These are phyloP conservation scores for Pelargonium myrrhifolium DNA, from an alignment of 441 rosid species.

Conservation along the genomic window DNA sequence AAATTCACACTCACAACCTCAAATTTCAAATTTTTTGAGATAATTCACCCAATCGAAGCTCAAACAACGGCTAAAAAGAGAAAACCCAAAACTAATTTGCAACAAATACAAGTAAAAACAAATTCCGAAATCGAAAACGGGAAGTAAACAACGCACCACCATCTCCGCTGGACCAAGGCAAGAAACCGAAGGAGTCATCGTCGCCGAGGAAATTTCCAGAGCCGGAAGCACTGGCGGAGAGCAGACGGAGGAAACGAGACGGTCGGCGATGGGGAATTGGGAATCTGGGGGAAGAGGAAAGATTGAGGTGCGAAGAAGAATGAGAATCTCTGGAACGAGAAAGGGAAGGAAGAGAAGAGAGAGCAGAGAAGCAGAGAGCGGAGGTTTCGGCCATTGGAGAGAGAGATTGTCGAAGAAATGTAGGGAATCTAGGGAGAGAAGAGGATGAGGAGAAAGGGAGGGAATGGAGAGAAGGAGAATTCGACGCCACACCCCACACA, in stretches of 20 bases:
- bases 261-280: constrained; percentile 22
- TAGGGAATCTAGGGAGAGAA: background rate
- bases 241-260: constrained; percentile 38
- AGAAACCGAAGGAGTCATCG: constrained; percentile 45
- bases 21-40: too few species aligned
- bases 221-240: constrained; percentile 45
- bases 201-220: constrained; percentile 43
- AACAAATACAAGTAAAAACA: background rate
- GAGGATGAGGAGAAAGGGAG: background rate
- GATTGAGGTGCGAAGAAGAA: constrained; percentile 16
- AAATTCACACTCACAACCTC: too few species aligned
- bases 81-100: too few species aligned
- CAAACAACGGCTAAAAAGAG: too few species aligned
- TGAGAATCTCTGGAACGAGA: constrained; percentile 26
- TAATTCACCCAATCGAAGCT: too few species aligned
- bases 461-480: background rate
- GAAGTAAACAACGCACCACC: constrained; percentile 32
- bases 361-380: constrained; percentile 31
- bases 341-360: constrained; percentile 37
- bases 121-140: background rate
- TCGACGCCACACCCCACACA: constrained; percentile 24
- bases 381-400: constrained; percentile 52
- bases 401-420: background rate
- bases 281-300: constrained; percentile 25
- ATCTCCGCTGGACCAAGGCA: constrained; percentile 63